Evolutionary conservation across 2,329 filamentous ascomycete genomes (phyloP).

Genomic region (Penicillium palitans): DNA sequence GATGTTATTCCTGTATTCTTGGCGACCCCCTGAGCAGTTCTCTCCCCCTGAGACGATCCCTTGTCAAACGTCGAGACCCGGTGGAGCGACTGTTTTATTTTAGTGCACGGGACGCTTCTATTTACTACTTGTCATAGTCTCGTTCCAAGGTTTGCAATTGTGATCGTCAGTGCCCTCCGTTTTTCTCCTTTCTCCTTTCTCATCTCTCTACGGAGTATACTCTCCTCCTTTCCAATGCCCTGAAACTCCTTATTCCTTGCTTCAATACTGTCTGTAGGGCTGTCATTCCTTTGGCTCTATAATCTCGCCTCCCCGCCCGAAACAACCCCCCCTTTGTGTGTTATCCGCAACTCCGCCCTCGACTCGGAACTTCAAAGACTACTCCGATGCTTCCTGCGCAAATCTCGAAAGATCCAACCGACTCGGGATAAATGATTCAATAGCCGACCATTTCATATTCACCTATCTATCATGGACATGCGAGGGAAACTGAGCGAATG

Average conservation of each 20-base stretch:
- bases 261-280: slow-evolving; percentile 17
- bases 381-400: slow-evolving; percentile 39
- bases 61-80: slow-evolving; percentile 4
- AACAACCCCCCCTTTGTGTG: background rate
- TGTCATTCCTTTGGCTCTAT: slow-evolving; percentile 30
- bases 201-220: background rate
- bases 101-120: slow-evolving; percentile 20
- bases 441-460: background rate
- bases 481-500: slow-evolving; percentile 62
- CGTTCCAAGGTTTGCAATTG: slow-evolving; percentile 20
- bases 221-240: background rate
- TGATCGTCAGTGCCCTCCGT: slow-evolving; percentile 26
- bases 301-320: slow-evolving; percentile 15
- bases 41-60: slow-evolving; percentile 14
- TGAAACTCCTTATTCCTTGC: background rate
- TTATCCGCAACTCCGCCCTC: slow-evolving; percentile 1
- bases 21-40: slow-evolving; percentile 15
- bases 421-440: slow-evolving; percentile 15
- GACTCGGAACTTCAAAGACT: background rate
- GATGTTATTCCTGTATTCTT: slow-evolving; percentile 12
- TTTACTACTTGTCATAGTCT: slow-evolving; percentile 7
- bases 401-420: slow-evolving; percentile 5
- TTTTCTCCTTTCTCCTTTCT: slow-evolving; percentile 21
- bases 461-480: slow-evolving; percentile 48
- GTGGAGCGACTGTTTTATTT: slow-evolving; percentile 7